Evolutionary conservation across 768 basidiomycete genomes (phyloP), one percentile per base, ranked within the genome.

Genomic region (Podaxis mareebaensis): DNA sequence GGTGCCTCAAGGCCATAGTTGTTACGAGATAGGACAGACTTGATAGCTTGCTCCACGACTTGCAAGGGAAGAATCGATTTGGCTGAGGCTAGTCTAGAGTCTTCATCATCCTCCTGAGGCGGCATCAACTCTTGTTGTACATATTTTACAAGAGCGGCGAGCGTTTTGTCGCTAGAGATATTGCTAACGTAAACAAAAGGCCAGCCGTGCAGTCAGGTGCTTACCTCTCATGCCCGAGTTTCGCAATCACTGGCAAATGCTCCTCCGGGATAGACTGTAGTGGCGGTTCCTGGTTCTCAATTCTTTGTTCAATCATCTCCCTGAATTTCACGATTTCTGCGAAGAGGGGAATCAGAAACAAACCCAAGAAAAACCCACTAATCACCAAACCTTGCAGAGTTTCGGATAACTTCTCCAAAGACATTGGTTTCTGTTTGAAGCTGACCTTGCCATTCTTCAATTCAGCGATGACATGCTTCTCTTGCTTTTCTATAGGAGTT

Each of bases 191-290:
- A 5, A 54, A 57, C n/a, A 22, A 26, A 20, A 7, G 36, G 22
- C 11, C 46, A 3, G 38, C 3, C 33, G n/a, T 24, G 20, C 15
- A 42, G 52, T 53, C 11, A n/a, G 40, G 15, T 53, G 60, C 79
- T 58, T 55, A 93, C 95, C 93, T 95, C 76, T 96, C 95, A 66
- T 94, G 91, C 0, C 85, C 85, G 44, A 95, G 75, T 73, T 95
- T 94, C 4, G 87, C 93, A 67, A 96, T 84, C 26, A 96, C 76
- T 1, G 92, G 85, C 66, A 77, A 81, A 71, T 94, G 81, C 64
- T 90, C 85, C 3, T 88, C 83, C 0, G 93, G 89, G 55, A 95
- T 83, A 5, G 69, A 71, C 7, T 71, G 71, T 30, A 95, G 74
- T n/a, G 87, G 81, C 1, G 79, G 73, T 17, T 82, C 79, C 56